Conservation (phyloP, 2,329 filamentous ascomycete species). For the Fragosphaeria purpurea region DNA sequence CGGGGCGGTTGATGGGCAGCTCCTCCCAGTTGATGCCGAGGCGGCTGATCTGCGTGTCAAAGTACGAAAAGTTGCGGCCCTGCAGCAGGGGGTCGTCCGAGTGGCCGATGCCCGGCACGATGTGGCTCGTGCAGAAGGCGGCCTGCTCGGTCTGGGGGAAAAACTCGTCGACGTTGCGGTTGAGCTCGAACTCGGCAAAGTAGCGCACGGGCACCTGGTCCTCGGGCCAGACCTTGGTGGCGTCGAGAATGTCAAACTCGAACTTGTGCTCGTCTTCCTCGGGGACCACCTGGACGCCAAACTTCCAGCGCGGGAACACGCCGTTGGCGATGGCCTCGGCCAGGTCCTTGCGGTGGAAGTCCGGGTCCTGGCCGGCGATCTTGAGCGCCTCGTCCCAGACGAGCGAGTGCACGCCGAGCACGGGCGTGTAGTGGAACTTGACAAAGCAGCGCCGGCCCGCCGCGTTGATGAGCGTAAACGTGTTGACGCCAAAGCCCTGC, state of each 20-base stretch:
- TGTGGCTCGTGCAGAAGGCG: constrained; percentile 71
- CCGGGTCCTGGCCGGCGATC: constrained; percentile 62
- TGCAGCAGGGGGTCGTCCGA: constrained; percentile 66
- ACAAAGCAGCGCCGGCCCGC: constrained; percentile 62
- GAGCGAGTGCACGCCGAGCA: constrained; percentile 64
- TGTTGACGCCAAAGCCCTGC: constrained; percentile 80
- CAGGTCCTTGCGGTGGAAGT: constrained; percentile 74
- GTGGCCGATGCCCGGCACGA: constrained; percentile 69
- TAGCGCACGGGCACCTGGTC: constrained; percentile 64
- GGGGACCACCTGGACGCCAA: constrained; percentile 69
- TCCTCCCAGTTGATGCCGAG: constrained; percentile 69
- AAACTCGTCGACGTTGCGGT: constrained; percentile 71
- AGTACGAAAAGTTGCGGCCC: constrained; percentile 60
- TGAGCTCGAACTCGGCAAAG: constrained; percentile 70
- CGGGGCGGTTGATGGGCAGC: constrained; percentile 64
- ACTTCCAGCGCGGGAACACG: constrained; percentile 66
- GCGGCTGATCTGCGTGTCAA: constrained; percentile 59
- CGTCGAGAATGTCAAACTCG: constrained; percentile 76
- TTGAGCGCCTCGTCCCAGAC: constrained; percentile 76
- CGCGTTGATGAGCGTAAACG: constrained; percentile 58
- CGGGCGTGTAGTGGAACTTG: constrained; percentile 69
- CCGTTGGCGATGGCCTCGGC: constrained; percentile 64
- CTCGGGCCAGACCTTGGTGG: constrained; percentile 80
- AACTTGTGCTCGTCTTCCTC: constrained; percentile 66
- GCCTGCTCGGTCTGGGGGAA: constrained; percentile 76